A percentile compares a stretch with the other conserved stretches of the same genome.
These are phyloP conservation scores for Hyphodiscus sp. DNA, from an alignment of 2,329 filamentous ascomycete species.

Conservation along the genomic window DNA sequence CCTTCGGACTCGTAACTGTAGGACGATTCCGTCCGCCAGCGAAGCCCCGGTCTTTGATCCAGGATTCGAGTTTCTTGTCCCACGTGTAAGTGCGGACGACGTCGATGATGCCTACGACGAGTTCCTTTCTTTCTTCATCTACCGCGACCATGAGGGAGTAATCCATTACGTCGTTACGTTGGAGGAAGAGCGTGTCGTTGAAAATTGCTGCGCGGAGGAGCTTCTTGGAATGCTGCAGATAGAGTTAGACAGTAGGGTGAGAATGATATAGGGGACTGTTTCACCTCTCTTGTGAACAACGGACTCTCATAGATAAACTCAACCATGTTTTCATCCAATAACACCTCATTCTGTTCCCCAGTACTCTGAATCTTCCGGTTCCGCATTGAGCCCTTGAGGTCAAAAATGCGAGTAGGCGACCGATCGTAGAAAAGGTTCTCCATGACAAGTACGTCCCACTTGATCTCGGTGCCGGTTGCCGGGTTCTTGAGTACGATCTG, in stretches of 20 bases:
- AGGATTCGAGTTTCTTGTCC: constrained; percentile 99
- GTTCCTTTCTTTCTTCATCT: constrained; percentile 78
- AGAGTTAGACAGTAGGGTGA: constrained; percentile 1
- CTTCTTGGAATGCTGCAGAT: constrained; percentile 71
- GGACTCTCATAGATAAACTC: constrained; percentile 98
- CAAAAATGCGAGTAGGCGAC: constrained; percentile 81
- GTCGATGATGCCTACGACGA: constrained; percentile 96
- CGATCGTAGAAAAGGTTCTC: constrained; percentile 98
- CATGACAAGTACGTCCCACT: constrained; percentile 90
- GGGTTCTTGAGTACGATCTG: constrained; percentile 97
- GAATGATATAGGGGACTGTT: neutral
- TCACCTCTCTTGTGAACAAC: constrained; percentile 75
- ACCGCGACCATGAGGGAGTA: constrained; percentile 98
- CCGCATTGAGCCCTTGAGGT: constrained; percentile 96
- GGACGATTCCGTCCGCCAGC: constrained; percentile 74
- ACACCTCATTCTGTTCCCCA: constrained; percentile 90
- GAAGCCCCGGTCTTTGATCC: constrained; percentile 93
- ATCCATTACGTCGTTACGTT: constrained; percentile 96
- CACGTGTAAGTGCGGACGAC: constrained; percentile 98
- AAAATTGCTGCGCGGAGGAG: constrained; percentile 85
- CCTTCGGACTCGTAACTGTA: constrained; percentile 85
- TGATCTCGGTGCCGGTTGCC: constrained; percentile 83
- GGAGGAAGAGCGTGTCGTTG: constrained; percentile 95
- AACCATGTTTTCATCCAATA: constrained; percentile 97
- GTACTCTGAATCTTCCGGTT: constrained; percentile 97